A percentile compares a stretch with the other conserved stretches of the same genome.
Conservation (phyloP, 331 rosid species). For the Pyracantha coccinea region DNA sequence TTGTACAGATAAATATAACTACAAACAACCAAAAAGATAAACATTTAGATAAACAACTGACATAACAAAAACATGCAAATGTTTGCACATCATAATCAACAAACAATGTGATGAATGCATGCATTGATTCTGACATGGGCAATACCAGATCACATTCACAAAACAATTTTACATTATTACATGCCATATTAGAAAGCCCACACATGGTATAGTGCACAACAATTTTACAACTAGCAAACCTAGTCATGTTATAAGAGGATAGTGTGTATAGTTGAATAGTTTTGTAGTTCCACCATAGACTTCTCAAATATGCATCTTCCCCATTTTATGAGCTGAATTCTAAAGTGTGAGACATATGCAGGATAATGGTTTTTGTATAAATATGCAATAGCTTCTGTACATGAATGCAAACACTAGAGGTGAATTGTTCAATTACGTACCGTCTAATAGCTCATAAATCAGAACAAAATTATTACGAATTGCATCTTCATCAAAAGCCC, state of each 20-base stretch:
- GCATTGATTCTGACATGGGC: background rate
- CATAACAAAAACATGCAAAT: background rate
- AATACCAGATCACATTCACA: background rate
- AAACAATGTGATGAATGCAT: background rate
- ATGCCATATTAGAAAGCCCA: background rate
- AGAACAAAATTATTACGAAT: conserved; percentile 97
- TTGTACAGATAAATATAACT: background rate
- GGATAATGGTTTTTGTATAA: background rate
- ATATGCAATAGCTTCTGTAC: background rate
- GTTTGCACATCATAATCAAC: background rate
- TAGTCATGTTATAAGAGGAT: background rate
- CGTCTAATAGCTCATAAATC: conserved; percentile 92
- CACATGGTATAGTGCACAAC: background rate
- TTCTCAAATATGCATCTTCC: background rate
- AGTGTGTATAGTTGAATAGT: background rate
- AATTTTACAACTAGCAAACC: background rate
- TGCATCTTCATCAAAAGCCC: conserved; percentile 98
- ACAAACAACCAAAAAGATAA: background rate
- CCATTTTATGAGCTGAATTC: background rate
- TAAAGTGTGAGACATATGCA: background rate
- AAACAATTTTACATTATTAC: too few species aligned
- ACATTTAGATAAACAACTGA: background rate
- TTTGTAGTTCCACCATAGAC: background rate
- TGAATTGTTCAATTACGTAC: conserved; percentile 32
- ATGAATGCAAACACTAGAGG: background rate